Evolutionary conservation across 140 eudicot genomes (phyloP).

Genomic region (Ambrosia hybrid): DNA sequence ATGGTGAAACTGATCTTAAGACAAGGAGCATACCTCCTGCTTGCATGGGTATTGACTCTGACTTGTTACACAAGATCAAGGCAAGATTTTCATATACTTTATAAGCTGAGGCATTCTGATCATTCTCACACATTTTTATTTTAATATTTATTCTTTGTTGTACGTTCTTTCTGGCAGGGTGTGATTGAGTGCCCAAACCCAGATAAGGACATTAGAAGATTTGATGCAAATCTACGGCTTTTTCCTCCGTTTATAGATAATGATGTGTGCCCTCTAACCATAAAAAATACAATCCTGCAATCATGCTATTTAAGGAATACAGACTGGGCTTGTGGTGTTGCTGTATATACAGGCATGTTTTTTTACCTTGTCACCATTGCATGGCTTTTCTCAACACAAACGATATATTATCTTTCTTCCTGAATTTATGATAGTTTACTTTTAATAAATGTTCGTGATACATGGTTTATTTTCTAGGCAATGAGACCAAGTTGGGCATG

Average conservation of each 20-base stretch:
- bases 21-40: conserved; percentile 88
- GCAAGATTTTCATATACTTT: conserved; percentile 46
- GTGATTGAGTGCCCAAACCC: conserved; percentile 95
- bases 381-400: conserved; percentile 8
- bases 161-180: conserved; percentile 55
- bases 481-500: conserved; percentile 97
- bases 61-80: conserved; percentile 92
- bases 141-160: background rate
- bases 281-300: conserved; percentile 92
- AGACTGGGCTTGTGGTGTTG: conserved; percentile 99
- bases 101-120: conserved; percentile 7
- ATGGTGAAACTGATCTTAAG: conserved; percentile 98
- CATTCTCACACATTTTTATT: background rate
- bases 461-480: conserved; percentile 51
- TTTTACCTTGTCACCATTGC: background rate
- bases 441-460: conserved; percentile 4
- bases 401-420: background rate
- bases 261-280: conserved; percentile 86
- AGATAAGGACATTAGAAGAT: conserved; percentile 86
- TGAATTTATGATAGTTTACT: background rate
- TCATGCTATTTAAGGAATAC: conserved; percentile 95
- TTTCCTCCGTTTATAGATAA: conserved; percentile 98
- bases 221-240: conserved; percentile 91
- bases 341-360: conserved; percentile 84
- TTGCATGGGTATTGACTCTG: conserved; percentile 95